Conservation (phyloP, 78 protist genomes). For the Mantamonas sphyraenae region DNA sequence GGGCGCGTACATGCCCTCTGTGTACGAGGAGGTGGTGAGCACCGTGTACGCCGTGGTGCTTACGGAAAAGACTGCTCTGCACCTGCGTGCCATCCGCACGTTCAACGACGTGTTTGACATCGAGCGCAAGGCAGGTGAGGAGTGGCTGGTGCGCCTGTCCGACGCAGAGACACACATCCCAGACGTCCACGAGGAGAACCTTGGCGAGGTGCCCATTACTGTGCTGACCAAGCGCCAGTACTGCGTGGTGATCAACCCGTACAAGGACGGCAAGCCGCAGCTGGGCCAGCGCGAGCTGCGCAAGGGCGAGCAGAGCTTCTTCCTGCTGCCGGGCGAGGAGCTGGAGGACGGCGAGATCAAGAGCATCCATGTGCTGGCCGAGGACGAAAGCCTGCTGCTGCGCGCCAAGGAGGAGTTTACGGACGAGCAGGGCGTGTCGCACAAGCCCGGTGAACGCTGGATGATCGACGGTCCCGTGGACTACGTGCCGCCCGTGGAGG, state of each 20-base stretch:
- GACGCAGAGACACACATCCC: conserved; percentile 64
- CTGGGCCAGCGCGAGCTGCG: conserved; percentile 53
- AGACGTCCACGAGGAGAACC: conserved; percentile 60
- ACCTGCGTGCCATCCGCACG: conserved; percentile 55
- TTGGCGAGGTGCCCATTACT: conserved; percentile 43
- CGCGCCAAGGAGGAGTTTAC: conserved; percentile 32
- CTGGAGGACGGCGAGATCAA: conserved; percentile 60
- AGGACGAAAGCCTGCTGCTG: conserved; percentile 64
- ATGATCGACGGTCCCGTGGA: conserved; percentile 61
- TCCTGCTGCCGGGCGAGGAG: conserved; percentile 75
- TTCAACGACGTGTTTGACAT: conserved; percentile 56
- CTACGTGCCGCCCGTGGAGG: conserved; percentile 63
- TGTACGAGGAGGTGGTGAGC: conserved; percentile 53
- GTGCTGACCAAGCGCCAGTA: conserved; percentile 68
- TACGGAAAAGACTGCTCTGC: conserved; percentile 59
- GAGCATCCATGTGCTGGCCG: conserved; percentile 43
- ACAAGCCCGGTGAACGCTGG: conserved; percentile 70
- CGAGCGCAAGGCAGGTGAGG: conserved; percentile 67
- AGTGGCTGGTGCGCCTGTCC: conserved; percentile 68
- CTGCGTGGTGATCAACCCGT: conserved; percentile 65
- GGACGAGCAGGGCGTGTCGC: conserved; percentile 19
- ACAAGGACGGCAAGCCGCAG: conserved; percentile 33
- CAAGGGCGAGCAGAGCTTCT: conserved; percentile 62
- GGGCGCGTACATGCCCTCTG: conserved; percentile 36
- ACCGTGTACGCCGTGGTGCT: conserved; percentile 54